Evolutionary conservation across 768 basidiomycete genomes (phyloP).

Genomic region (Serendipita vermifera): DNA sequence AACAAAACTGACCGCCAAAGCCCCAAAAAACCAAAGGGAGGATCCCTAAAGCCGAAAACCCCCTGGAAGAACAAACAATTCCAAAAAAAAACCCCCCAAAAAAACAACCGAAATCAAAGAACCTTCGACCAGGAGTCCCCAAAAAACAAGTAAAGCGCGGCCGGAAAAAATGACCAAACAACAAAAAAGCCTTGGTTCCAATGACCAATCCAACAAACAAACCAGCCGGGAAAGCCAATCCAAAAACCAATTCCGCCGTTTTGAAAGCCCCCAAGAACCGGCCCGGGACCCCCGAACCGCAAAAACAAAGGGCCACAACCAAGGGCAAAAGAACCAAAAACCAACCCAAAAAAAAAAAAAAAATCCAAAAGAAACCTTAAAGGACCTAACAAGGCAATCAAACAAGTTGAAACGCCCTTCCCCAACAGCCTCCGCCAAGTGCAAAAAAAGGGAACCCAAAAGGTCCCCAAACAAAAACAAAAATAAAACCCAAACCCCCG

Average conservation of each 20-base stretch:
- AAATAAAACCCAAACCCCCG: too few relatives aligned
- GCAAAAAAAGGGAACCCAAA: slow-evolving; percentile 84
- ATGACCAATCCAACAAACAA: slow-evolving; percentile 89
- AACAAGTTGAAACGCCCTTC: slow-evolving; percentile 67
- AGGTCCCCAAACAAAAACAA: slow-evolving; percentile 83
- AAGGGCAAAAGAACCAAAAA: background rate
- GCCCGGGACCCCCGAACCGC: slow-evolving; percentile 67
- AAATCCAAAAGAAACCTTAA: slow-evolving; percentile 16
- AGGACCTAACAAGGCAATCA: slow-evolving; percentile 65
- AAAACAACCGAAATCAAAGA: background rate
- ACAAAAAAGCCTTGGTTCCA: slow-evolving; percentile 81
- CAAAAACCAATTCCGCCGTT: slow-evolving; percentile 70
- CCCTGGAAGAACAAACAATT: slow-evolving; percentile 16
- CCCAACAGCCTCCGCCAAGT: slow-evolving; percentile 58
- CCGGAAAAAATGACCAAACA: slow-evolving; percentile 81
- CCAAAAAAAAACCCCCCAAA: background rate
- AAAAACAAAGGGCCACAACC: background rate
- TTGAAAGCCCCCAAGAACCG: slow-evolving; percentile 60
- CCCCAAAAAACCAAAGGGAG: slow-evolving; percentile 80
- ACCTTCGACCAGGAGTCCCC: background rate
- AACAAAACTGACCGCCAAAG: slow-evolving; percentile 50
- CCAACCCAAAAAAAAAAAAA: slow-evolving; percentile 20
- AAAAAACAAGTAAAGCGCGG: slow-evolving; percentile 71
- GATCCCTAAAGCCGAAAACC: slow-evolving; percentile 63
- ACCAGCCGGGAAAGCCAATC: slow-evolving; percentile 81